Evolutionary conservation across 208 protist species (phyloP), one percentile per base, ranked within the genome.

Genomic region (Leishmania gerbilli): DNA sequence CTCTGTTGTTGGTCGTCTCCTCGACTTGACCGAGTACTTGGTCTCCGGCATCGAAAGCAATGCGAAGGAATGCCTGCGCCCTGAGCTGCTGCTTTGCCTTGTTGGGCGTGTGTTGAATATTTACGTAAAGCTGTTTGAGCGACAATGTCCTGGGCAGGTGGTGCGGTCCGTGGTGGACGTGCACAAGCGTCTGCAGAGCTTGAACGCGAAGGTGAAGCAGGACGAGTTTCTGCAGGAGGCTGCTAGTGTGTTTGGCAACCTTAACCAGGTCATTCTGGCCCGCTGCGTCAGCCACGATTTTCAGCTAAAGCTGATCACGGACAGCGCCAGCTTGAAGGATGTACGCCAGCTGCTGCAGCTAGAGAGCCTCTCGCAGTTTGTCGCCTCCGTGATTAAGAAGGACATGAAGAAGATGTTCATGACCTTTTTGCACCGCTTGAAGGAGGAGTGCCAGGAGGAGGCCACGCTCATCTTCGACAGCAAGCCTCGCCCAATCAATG

Each of bases 201-300:
- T 86, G 62, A 76, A 64, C 47, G 31, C 49, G 64, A 55, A 7
- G 2, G 31, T 77, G 17, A 76, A 77, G 64, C 74, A 79, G 65
- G 62, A 86, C 80, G 72, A 86, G 69, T 79, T 65, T 71, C 49
- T 83, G 69, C 51, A 88, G 24, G 95, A 98, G 58, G 88, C 87
- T 34, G 68, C 87, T 17, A 76, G 56, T 15, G 87, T 96, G 21
- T 93, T 96, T 81, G 72, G 69, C 53, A 60, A 87, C n/a, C 85
- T 98, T 15, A 92, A 97, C 76, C 82, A 81, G 60, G 82, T 89
- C 1, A 88, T 96, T 72, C 89, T 98, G n/a, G 84, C 90, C 17
- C 62, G 92, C 62, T 96, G 93, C 45, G 91, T 96, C 37, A 95
- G 89, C 81, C 89, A 96, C 79, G 91, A 94, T 49, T 97, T 96